Evolutionary conservation across 169 alveolate genomes (phyloP).

Genomic region (Cryptosporidium canis): DNA sequence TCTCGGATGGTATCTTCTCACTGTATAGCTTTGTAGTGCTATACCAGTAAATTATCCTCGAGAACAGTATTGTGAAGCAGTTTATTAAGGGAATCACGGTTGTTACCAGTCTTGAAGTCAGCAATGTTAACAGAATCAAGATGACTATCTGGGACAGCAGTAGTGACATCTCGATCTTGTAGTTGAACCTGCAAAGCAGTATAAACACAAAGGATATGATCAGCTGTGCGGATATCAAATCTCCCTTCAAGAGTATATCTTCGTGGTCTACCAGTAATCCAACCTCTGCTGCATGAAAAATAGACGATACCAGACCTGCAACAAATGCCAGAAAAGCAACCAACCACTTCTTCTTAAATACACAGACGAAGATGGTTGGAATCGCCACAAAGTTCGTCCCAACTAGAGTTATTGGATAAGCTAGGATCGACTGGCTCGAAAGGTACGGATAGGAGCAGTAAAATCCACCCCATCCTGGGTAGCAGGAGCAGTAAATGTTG

Average conservation of each 20-base stretch:
- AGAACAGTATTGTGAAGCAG: slow-evolving; percentile 16
- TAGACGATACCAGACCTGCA: slow-evolving; percentile 65
- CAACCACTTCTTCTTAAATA: slow-evolving; percentile 38
- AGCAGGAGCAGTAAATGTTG: slow-evolving; percentile 58
- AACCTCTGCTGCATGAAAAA: slow-evolving; percentile 70
- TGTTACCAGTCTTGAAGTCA: slow-evolving; percentile 49
- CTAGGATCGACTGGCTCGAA: slow-evolving; percentile 32
- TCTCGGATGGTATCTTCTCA: slow-evolving; percentile 14
- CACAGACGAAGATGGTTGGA: slow-evolving; percentile 54
- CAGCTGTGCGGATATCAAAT: slow-evolving; percentile 52
- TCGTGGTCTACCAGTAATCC: slow-evolving; percentile 42
- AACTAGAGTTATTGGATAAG: slow-evolving; percentile 60
- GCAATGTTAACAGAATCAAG: slow-evolving; percentile 2
- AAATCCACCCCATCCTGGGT: slow-evolving; percentile 73
- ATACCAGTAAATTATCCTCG: slow-evolving; percentile 46
- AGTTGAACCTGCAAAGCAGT: slow-evolving; percentile 40
- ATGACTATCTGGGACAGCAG: neutral
- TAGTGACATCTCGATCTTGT: slow-evolving; percentile 33
- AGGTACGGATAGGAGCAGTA: slow-evolving; percentile 55
- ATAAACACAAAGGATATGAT: slow-evolving; percentile 63
- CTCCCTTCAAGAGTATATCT: slow-evolving; percentile 43
- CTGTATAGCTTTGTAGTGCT: slow-evolving; percentile 9
- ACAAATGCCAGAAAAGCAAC: slow-evolving; percentile 52
- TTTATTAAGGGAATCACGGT: slow-evolving; percentile 44
- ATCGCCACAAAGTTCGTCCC: slow-evolving; percentile 71